These are phyloP conservation scores for Solanum peruvianum DNA, from an alignment of 257 asterid species.

Conservation along the genomic window DNA sequence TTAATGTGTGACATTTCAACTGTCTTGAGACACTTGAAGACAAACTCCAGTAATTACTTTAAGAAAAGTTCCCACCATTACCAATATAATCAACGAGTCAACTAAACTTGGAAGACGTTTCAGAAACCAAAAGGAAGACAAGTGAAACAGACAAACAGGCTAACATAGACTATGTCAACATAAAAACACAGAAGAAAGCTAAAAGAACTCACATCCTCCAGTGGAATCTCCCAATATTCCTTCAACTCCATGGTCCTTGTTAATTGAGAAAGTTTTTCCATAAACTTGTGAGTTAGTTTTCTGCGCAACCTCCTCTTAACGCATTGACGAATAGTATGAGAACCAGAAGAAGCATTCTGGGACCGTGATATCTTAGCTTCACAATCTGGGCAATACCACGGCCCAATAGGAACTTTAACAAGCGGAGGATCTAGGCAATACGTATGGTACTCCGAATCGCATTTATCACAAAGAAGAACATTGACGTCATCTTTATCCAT, in stretches of 20 bases:
- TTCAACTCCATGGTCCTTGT: slow-evolving; percentile 56
- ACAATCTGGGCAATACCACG: slow-evolving; percentile 96
- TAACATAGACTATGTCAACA: background rate
- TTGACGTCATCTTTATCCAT: slow-evolving; percentile 91
- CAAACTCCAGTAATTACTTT: background rate
- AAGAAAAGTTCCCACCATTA: background rate
- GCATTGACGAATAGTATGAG: slow-evolving; percentile 14
- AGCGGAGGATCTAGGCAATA: slow-evolving; percentile 97
- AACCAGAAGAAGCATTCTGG: slow-evolving; percentile 20
- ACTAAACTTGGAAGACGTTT: background rate
- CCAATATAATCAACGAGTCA: background rate
- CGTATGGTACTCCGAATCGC: slow-evolving; percentile 86
- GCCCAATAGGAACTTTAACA: slow-evolving; percentile 65
- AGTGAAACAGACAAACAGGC: background rate
- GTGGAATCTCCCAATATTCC: slow-evolving; percentile 73
- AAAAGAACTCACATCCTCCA: slow-evolving; percentile 57
- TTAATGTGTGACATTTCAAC: background rate
- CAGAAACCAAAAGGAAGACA: background rate
- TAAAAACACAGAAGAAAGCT: background rate
- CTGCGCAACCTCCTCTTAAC: slow-evolving; percentile 32
- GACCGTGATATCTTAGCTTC: slow-evolving; percentile 37
- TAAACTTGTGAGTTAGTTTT: slow-evolving; percentile 27
- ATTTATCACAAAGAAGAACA: slow-evolving; percentile 77
- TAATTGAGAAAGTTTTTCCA: slow-evolving; percentile 49
- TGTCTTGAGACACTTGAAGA: background rate